Evolutionary conservation across 305 asterid species (phyloP), one percentile per base, ranked within the genome.

Genomic region (Solanum hybrid): DNA sequence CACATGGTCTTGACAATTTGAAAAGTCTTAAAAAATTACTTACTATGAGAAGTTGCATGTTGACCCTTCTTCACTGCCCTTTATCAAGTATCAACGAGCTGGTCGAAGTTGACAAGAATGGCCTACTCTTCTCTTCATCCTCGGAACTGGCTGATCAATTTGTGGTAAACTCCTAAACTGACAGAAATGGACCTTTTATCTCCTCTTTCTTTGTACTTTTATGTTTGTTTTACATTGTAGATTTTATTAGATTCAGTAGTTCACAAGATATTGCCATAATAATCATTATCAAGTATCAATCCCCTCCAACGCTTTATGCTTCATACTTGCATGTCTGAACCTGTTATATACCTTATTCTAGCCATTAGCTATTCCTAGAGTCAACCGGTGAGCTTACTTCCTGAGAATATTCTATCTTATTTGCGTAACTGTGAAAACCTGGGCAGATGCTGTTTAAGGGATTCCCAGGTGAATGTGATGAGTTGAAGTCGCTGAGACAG

Each of bases 121-220:
- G 98, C 89, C 95, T 96, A 88, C 97, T 96, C 81, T 96, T 97
- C 93, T 97, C 99, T 2, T 94, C 98, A 79, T 97, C 99, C 56
- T 94, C 98, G 22, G 99, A 96, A 92, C 95, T 97, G 87, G 99
- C 98, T 26, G 98, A 96, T 76, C 95, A 96, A 90, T 96, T 97
- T 92, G 91, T 97, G 98, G 99, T 96, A 94, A 92, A 93, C 93
- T 91, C 89, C 24, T 42, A 75, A 31, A 38, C 51, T 38, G 42
- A 40, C 86, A 80, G 31, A 42, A 40, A 14, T 29, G 40, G 77
- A 79, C 40, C 46, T 51, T 40, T 20, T 75, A 42, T 87, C 32
- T 76, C 34, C 73, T 75, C 40, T 46, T 38, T 42, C 37, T 77
- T 88, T 60, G 86, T 31, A 9, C 32, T 51, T 76, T 77, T 77